Base-by-base conservation (phyloP, 1,139 yeast species). In the Suhomyces chickasaworum region DNA sequence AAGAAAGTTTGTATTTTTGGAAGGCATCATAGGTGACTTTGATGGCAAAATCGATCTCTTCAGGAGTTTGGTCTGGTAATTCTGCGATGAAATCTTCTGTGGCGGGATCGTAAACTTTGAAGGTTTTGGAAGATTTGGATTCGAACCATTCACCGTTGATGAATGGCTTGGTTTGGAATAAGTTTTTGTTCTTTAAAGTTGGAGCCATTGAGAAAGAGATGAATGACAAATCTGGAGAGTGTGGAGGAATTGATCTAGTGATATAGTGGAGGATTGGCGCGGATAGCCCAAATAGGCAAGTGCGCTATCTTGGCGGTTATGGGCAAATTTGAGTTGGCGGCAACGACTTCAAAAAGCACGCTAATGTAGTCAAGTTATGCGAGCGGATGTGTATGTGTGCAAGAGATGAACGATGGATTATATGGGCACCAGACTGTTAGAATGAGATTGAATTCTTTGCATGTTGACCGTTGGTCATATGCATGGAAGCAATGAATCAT, bases 41-140 rank as follows among this genome's bases (percentile, higher is more conserved):
- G 48, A 89, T 84, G 9, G 96, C 88, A 37, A 65, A 63, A 36
- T 81, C 82, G 37, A 81, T 76, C 47, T 74, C 79, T 46, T 75
- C 76, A 6, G 78, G 72, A 42, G 83, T 75, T 50, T 78, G 80
- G 50, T 83, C 84, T 10, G 84, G 78, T 32, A 81, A 76, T 40
- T 73, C 73, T 17, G 80, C 80, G 48, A 89, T 78, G 22, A 69
- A 68, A 47, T 78, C 76, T 29, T 73, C 79, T 38, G 84, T 82
- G 1, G 95, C 95, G 3, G 97, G 97, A 63, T 89, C 90, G 32
- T 66, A 64, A 20, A 89, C 96, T 31, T 78, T 71, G 64, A 87
- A 89, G 15, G 80, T 73, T 46, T 77, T 77, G 21, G 75, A 66
- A 16, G 83, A 71, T 38, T 71, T 67, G 20, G 82, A 73, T 17